phyloP scores from a whole-genome alignment of 208 protist genomes.

The Leishmania arabica region DNA sequence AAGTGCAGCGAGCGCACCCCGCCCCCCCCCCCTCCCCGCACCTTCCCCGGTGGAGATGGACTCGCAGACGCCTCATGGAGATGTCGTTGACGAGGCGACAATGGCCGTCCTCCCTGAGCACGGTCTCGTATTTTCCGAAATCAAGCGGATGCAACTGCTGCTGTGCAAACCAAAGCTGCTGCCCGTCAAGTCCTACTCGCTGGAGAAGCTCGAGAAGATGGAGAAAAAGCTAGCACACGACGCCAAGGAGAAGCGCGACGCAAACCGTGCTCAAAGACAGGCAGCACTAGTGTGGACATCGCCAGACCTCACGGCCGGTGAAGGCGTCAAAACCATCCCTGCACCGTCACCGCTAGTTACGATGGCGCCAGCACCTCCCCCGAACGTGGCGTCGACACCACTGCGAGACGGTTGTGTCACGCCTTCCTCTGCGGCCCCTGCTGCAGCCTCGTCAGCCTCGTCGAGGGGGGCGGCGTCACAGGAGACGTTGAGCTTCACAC shows the following conservation, averaged over 20 bases:
- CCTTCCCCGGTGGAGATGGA: conserved; percentile 7
- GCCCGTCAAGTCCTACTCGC: conserved; percentile 95
- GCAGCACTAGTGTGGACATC: conserved; percentile 36
- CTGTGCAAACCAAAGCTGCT: conserved; percentile 97
- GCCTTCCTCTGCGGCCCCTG: neutral
- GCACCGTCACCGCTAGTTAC: neutral
- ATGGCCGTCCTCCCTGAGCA: conserved; percentile 79
- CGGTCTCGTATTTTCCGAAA: conserved; percentile 82
- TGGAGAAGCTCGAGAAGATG: conserved; percentile 93
- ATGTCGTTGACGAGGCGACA: conserved; percentile 9
- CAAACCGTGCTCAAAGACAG: conserved; percentile 31
- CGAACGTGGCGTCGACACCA: neutral
- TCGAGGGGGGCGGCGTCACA: neutral
- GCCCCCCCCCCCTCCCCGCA: neutral
- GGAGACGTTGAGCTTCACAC: neutral
- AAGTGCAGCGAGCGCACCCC: neutral
- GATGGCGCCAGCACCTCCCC: neutral
- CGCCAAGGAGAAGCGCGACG: conserved; percentile 48
- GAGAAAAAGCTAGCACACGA: conserved; percentile 75
- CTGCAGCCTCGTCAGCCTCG: conserved; percentile 1
- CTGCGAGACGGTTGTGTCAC: neutral
- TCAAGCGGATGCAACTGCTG: conserved; percentile 72
- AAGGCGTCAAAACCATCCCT: neutral
- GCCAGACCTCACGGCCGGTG: neutral
- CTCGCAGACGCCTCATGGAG: neutral